Conservation (phyloP, 495 filamentous ascomycete genomes). For the Penicillium taxi region DNA sequence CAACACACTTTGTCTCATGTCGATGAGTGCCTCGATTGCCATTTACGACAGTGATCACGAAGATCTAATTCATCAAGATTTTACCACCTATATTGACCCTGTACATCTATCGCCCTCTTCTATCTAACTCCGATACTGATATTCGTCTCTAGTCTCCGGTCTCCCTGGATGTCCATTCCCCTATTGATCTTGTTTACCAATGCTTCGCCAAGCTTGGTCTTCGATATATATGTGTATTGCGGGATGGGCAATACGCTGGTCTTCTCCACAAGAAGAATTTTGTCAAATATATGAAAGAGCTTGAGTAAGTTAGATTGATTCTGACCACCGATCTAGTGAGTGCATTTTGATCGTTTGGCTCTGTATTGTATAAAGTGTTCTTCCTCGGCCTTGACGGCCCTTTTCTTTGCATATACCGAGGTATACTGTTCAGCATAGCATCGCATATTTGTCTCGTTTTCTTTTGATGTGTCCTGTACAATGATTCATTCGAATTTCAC, state of each 20-base stretch:
- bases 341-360: background rate
- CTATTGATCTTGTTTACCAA: constrained; percentile 94
- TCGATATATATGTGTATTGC: constrained; percentile 83
- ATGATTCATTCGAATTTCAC: no score
- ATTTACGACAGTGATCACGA: constrained; percentile 45
- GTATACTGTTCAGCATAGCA: constrained; percentile 16
- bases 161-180: constrained; percentile 77
- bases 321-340: background rate
- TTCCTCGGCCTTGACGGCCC: no score
- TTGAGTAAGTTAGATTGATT: constrained; percentile 44
- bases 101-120: constrained; percentile 26
- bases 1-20: constrained; percentile 72
- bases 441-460: no score
- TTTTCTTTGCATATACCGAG: no score
- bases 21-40: constrained; percentile 47
- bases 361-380: no score
- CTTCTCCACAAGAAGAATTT: constrained; percentile 97
- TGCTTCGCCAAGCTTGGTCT: constrained; percentile 93
- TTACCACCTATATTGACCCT: constrained; percentile 86
- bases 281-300: constrained; percentile 83
- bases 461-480: no score
- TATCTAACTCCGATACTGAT: constrained; percentile 3
- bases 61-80: constrained; percentile 47
- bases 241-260: constrained; percentile 77
- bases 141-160: constrained; percentile 57